These are phyloP conservation scores for Paratinospora sagittata DNA, from an alignment of 164 flowering plant genomes.

Conservation along the genomic window DNA sequence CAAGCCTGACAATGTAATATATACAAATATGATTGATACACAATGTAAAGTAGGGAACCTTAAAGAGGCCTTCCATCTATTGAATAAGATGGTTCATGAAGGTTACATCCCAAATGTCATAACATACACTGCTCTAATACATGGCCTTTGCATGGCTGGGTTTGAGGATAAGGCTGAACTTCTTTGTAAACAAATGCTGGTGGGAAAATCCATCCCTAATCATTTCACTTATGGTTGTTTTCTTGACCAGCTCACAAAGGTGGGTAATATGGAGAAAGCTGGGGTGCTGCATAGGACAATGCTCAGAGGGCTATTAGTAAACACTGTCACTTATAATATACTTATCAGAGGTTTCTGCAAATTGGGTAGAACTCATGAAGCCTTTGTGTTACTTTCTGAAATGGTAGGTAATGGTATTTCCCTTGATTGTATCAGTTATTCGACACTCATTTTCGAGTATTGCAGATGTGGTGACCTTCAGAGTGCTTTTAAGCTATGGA, in stretches of 20 bases:
- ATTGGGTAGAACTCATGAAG: constrained; percentile 53
- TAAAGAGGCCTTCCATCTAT: constrained; percentile 47
- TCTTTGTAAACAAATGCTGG: constrained; percentile 63
- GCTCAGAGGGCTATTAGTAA: constrained; percentile 49
- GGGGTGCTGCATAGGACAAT: constrained; percentile 51
- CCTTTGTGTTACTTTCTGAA: constrained; percentile 38
- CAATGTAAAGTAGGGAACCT: constrained; percentile 56
- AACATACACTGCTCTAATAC: constrained; percentile 70
- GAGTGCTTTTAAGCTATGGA: constrained; percentile 63
- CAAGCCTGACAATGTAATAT: constrained; percentile 64
- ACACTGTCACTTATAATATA: constrained; percentile 71
- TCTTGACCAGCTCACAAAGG: constrained; percentile 50
- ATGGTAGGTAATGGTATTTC: constrained; percentile 48
- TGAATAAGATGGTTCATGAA: constrained; percentile 68
- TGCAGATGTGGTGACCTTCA: constrained; percentile 49
- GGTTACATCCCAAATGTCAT: constrained; percentile 64
- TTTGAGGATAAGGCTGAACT: constrained; percentile 50
- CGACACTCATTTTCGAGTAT: constrained; percentile 61
- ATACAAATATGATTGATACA: constrained; percentile 70
- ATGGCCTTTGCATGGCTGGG: constrained; percentile 79
- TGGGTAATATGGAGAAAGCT: constrained; percentile 67
- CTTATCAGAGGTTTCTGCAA: constrained; percentile 76
- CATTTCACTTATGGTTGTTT: constrained; percentile 72
- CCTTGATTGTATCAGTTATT: constrained; percentile 84
- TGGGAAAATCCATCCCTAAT: constrained; percentile 46